phyloP scores from a whole-genome alignment of 371 early-diverging fungal species.

The Lichtheimia ramosa region DNA sequence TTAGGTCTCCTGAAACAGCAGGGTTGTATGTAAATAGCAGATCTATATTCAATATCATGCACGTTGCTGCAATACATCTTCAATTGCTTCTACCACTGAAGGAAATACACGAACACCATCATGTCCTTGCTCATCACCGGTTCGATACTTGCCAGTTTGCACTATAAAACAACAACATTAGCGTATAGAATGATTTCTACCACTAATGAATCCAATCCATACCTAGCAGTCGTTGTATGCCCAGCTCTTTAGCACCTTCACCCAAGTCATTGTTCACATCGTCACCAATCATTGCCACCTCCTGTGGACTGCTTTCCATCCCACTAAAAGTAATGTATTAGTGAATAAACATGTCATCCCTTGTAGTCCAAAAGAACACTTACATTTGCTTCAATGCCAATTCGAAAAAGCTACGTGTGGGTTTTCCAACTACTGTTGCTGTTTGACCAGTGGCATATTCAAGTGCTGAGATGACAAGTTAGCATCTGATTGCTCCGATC shows the following conservation, averaged over 20 bases:
- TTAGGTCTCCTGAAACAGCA: background rate
- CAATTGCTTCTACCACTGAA: conserved; percentile 47
- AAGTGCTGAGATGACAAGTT: conserved; percentile 42
- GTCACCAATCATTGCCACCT: conserved; percentile 85
- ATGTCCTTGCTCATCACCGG: conserved; percentile 59
- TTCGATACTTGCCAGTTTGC: conserved; percentile 81
- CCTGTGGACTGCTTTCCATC: conserved; percentile 31
- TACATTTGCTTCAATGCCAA: conserved; percentile 75
- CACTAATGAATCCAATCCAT: background rate
- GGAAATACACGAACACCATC: conserved; percentile 24
- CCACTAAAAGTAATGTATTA: conserved; percentile 11
- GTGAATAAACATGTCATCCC: background rate
- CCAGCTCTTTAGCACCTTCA: conserved; percentile 70
- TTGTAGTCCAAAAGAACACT: too few species aligned
- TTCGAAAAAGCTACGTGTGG: conserved; percentile 71
- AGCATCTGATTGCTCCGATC: background rate
- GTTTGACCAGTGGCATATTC: conserved; percentile 72
- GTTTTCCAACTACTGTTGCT: conserved; percentile 85
- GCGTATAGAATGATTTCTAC: background rate
- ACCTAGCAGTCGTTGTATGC: conserved; percentile 70
- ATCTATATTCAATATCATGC: background rate
- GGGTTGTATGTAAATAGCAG: background rate
- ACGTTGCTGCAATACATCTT: conserved; percentile 27
- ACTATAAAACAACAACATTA: conserved; percentile 33
- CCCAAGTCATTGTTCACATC: conserved; percentile 81